Evolutionary conservation across 306 rosid species (phyloP).

Genomic region (Astragalus glycyphyllos): DNA sequence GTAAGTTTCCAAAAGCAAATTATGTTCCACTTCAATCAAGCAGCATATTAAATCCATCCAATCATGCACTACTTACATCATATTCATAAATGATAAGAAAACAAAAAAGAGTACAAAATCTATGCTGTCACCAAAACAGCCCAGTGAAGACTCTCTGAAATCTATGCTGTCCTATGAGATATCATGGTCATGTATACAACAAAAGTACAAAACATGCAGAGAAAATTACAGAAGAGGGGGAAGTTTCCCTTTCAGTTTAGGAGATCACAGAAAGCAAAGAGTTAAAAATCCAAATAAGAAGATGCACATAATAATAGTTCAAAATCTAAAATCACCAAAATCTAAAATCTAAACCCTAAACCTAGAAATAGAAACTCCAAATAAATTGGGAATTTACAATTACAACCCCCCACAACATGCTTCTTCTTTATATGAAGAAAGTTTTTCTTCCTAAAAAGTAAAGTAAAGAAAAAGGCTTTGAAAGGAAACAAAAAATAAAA

Average conservation of each 20-base stretch:
- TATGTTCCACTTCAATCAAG: neutral
- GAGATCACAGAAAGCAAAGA: neutral
- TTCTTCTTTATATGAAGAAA: too few relatives aligned
- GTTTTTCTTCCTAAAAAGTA: too few relatives aligned
- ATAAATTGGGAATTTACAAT: neutral
- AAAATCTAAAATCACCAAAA: slow-evolving; percentile 5
- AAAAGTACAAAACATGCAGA: slow-evolving; percentile 11
- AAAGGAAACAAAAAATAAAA: too few relatives aligned
- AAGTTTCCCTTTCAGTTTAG: neutral
- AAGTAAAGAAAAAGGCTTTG: too few relatives aligned
- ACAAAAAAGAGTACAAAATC: neutral
- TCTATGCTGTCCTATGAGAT: neutral
- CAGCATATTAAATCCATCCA: slow-evolving; percentile 18
- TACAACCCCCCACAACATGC: neutral
- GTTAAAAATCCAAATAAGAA: slow-evolving; percentile 16
- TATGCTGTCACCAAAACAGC: slow-evolving; percentile 1
- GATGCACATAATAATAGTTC: neutral
- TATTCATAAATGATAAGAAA: slow-evolving; percentile 4
- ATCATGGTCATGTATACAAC: neutral
- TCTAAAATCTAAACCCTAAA: slow-evolving; percentile 1
- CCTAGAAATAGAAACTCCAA: slow-evolving; percentile 19
- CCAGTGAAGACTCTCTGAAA: slow-evolving; percentile 5
- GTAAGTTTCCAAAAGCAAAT: neutral
- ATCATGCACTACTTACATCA: neutral
- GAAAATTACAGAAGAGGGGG: neutral